These are phyloP conservation scores for Chenopodium quinoa DNA, from an alignment of 148 eudicot genomes.

Conservation along the genomic window DNA sequence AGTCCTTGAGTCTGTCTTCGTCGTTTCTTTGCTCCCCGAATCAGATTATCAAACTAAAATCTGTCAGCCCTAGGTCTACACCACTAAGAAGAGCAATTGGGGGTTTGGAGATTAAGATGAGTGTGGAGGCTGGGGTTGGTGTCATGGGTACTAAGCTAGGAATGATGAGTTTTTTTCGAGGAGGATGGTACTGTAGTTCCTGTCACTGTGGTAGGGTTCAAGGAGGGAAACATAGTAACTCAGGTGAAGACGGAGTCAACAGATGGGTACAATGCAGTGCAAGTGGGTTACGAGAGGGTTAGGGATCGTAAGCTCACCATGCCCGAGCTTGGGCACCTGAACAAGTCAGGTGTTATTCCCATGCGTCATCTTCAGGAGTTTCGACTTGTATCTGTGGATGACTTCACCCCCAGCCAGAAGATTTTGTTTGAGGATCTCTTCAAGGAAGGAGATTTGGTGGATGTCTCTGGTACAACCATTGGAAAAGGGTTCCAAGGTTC, in stretches of 20 bases:
- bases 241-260: conserved; percentile 89
- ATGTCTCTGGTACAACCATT: conserved; percentile 87
- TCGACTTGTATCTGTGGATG: conserved; percentile 59
- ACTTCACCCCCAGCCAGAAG: conserved; percentile 60
- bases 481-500: conserved; percentile 92
- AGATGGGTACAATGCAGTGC: conserved; percentile 87
- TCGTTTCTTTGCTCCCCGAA: conserved; percentile 34
- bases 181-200: conserved; percentile 70
- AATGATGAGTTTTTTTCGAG: conserved; percentile 82
- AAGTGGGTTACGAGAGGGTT: conserved; percentile 83
- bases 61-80: conserved; percentile 11
- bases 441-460: conserved; percentile 85
- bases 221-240: conserved; percentile 95
- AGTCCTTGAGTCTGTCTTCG: conserved; percentile 31
- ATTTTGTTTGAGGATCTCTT: conserved; percentile 66
- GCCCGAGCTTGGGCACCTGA: conserved; percentile 81
- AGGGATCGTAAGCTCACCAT: conserved; percentile 78
- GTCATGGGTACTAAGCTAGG: conserved; percentile 90
- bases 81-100: conserved; percentile 19
- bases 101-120: conserved; percentile 34
- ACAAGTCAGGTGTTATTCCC: conserved; percentile 76
- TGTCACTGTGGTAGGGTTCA: conserved; percentile 90
- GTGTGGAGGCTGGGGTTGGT: conserved; percentile 83
- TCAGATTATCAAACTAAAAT: conserved; percentile 29
- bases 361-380: conserved; percentile 90